These are phyloP conservation scores for Talaromyces thailandensis DNA, from an alignment of 495 filamentous ascomycete species.

Conservation along the genomic window DNA sequence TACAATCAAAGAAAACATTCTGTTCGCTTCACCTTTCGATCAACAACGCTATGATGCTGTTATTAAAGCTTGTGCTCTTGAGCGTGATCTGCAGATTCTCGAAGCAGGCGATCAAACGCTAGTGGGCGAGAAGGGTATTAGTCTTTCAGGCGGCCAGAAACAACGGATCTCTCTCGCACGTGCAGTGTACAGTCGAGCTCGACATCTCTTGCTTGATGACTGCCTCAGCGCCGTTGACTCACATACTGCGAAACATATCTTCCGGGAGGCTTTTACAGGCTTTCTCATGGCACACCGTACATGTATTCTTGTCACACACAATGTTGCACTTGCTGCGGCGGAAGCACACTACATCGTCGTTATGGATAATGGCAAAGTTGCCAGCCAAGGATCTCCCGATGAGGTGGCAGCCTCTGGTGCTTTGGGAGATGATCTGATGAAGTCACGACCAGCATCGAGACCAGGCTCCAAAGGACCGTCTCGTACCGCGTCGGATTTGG, in stretches of 20 bases:
- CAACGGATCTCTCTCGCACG: constrained; percentile 93
- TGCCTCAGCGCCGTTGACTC: constrained; percentile 98
- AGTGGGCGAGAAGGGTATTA: constrained; percentile 96
- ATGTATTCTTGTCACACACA: constrained; percentile 97
- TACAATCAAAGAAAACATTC: constrained; percentile 92
- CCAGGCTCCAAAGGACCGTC: constrained; percentile 60
- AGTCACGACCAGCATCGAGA: constrained; percentile 59
- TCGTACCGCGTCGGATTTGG: constrained; percentile 55
- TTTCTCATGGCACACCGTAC: constrained; percentile 83
- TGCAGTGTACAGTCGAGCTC: constrained; percentile 85
- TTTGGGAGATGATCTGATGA: constrained; percentile 73
- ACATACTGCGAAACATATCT: constrained; percentile 97
- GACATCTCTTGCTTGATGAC: constrained; percentile 87
- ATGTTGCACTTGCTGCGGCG: constrained; percentile 75
- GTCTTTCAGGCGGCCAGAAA: constrained; percentile 94
- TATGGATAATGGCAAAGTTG: constrained; percentile 77
- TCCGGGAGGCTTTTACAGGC: constrained; percentile 82
- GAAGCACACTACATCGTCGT: constrained; percentile 70
- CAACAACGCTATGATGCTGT: constrained; percentile 81
- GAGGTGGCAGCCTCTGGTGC: constrained; percentile 76
- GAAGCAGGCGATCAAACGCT: constrained; percentile 89
- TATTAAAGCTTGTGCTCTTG: constrained; percentile 83
- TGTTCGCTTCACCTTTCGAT: constrained; percentile 79
- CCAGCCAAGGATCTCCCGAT: constrained; percentile 63
- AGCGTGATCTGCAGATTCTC: constrained; percentile 86